Conservation (phyloP, 2,329 filamentous ascomycete genomes). For the Colletotrichum karsti region DNA sequence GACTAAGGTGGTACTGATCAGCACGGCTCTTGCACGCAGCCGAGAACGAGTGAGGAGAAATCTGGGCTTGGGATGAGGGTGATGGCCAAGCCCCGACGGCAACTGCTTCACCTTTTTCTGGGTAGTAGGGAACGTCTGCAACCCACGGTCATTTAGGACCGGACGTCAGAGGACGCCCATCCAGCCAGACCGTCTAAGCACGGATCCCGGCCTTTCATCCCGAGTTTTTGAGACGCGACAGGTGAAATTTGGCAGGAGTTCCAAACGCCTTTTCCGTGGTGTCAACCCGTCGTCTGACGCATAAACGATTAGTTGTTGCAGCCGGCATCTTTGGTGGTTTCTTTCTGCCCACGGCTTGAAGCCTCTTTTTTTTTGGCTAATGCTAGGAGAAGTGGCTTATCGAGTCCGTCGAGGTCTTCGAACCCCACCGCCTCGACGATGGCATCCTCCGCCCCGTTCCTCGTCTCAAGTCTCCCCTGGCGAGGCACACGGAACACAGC, state of each 20-base stretch:
- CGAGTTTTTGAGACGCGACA: background rate
- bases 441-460: background rate
- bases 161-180: background rate
- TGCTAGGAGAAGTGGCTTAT: conserved; percentile 1
- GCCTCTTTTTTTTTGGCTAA: background rate
- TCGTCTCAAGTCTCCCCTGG: conserved; percentile 17
- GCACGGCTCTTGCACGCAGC: conserved; percentile 17
- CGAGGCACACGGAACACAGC: conserved; percentile 9
- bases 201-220: conserved; percentile 14
- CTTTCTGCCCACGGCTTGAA: background rate
- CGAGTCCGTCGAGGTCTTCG: background rate
- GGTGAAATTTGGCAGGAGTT: conserved; percentile 11
- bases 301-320: conserved; percentile 1
- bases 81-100: background rate
- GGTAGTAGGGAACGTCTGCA: background rate
- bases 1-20: conserved; percentile 6
- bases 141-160: background rate
- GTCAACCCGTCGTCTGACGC: background rate
- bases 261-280: background rate
- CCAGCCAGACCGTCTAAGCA: background rate
- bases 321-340: background rate
- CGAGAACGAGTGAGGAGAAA: conserved; percentile 6
- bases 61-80: background rate
- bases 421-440: background rate
- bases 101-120: conserved; percentile 10